These are phyloP conservation scores for Crithidia bombi DNA, from an alignment of 208 protist species.

Conservation along the genomic window DNA sequence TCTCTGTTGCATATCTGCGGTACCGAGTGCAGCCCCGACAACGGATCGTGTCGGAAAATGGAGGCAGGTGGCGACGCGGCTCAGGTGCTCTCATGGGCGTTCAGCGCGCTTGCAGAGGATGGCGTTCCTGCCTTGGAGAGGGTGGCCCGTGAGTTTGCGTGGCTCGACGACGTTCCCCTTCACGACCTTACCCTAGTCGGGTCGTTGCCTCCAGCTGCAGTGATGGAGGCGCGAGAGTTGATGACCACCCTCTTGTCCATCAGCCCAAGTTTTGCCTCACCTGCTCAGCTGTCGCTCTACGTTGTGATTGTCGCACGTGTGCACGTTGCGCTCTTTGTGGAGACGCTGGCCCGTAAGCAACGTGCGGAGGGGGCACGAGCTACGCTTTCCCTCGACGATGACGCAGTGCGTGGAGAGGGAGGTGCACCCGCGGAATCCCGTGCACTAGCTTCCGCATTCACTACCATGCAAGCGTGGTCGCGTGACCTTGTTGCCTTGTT, in stretches of 20 bases:
- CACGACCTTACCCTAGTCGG: background rate
- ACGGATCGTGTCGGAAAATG: background rate
- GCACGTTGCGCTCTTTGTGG: conserved; percentile 14
- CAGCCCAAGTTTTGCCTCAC: conserved; percentile 11
- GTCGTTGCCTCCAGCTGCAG: too few species aligned
- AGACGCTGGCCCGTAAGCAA: conserved; percentile 22
- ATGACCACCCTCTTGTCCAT: conserved; percentile 23
- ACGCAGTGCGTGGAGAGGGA: too few species aligned
- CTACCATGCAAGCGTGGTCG: conserved; percentile 52
- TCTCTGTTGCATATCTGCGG: background rate
- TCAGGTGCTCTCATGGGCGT: conserved; percentile 15
- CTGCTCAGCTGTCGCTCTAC: conserved; percentile 23
- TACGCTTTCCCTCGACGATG: background rate
- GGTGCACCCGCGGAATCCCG: background rate
- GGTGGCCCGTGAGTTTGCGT: background rate
- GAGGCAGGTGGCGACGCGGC: background rate
- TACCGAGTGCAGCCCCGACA: background rate
- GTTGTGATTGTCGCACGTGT: conserved; percentile 15
- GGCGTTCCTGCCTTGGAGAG: conserved; percentile 14
- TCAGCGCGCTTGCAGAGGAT: conserved; percentile 4
- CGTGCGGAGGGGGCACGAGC: background rate
- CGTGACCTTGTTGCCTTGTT: conserved; percentile 33
- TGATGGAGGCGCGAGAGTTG: conserved; percentile 22
- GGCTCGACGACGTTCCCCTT: background rate
- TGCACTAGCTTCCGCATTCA: background rate